These are phyloP conservation scores for Favolaschia claudopus DNA, from an alignment of 768 basidiomycete species.

Conservation along the genomic window DNA sequence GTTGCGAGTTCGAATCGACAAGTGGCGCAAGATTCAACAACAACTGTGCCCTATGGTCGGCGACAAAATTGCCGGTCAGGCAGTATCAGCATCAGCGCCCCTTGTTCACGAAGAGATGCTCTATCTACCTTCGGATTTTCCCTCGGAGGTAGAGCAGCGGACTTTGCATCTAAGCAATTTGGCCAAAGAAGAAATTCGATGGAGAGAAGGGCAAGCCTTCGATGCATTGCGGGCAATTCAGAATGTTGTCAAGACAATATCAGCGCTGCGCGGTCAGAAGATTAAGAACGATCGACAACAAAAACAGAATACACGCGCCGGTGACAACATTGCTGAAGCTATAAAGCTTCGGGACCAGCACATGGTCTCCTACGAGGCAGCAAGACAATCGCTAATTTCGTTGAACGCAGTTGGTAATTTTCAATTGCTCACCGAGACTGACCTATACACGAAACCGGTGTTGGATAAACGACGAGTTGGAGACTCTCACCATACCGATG, in stretches of 20 bases:
- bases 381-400: background rate
- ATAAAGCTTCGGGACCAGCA: background rate
- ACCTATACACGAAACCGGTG: no score
- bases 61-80: background rate
- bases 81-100: background rate
- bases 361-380: background rate
- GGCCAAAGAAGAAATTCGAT: background rate
- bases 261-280: background rate
- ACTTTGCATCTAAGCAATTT: background rate
- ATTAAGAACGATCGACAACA: background rate
- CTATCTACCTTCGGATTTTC: constrained; percentile 1
- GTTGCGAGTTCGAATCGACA: background rate
- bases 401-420: no score
- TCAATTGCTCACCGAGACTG: no score
- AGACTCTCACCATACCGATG: no score
- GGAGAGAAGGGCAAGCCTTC: constrained; percentile 4
- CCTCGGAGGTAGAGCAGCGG: background rate
- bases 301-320: background rate
- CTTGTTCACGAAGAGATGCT: background rate
- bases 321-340: background rate
- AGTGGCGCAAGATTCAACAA: background rate
- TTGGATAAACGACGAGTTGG: no score
- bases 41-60: background rate
- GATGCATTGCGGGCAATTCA: constrained; percentile 1
- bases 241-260: background rate